Evolutionary conservation across 495 filamentous ascomycete species (phyloP).

Genomic region (Pseudevernia furfuracea): DNA sequence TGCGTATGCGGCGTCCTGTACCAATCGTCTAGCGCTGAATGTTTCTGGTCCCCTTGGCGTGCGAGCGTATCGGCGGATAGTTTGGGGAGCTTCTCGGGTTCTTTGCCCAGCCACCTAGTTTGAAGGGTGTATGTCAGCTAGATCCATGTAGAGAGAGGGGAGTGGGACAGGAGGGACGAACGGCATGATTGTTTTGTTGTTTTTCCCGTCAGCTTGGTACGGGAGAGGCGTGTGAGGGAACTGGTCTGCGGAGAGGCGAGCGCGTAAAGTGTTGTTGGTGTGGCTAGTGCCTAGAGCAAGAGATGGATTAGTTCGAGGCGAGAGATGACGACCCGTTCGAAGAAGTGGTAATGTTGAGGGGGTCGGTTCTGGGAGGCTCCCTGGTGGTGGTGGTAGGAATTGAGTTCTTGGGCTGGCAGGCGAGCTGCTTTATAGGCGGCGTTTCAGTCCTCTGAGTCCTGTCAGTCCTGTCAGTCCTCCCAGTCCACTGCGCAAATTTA

Average conservation of each 20-base stretch:
- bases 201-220: background rate
- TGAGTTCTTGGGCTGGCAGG: background rate
- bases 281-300: background rate
- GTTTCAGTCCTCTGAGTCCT: conserved; percentile 1
- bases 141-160: background rate
- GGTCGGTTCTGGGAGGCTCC: background rate
- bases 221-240: background rate
- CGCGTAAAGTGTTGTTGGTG: background rate
- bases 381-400: background rate
- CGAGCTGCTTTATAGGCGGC: background rate
- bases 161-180: background rate
- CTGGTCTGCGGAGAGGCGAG: background rate
- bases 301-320: background rate
- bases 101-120: background rate
- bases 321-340: background rate
- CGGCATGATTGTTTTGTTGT: background rate
- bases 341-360: background rate
- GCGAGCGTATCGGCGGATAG: background rate
- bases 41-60: background rate
- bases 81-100: background rate
- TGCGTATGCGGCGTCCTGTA: background rate
- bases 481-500: background rate
- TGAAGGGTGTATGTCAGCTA: background rate
- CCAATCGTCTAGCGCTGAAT: background rate
- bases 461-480: background rate